Evolutionary conservation across 2,329 filamentous ascomycete genomes (phyloP), one percentile per base, ranked within the genome.

Genomic region (Fusarium miscanthi): DNA sequence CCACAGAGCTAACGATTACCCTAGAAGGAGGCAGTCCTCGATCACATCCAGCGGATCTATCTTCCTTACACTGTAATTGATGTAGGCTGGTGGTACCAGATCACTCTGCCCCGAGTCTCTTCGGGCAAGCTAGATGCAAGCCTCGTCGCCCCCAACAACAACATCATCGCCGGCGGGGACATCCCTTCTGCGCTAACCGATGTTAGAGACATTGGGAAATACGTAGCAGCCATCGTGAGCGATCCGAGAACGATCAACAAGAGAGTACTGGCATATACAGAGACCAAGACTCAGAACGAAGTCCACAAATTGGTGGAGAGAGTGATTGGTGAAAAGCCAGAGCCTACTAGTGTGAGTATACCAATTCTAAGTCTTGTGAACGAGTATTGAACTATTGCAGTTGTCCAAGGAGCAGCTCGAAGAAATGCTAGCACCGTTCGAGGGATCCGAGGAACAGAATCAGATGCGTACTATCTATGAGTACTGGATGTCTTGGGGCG

Each of bases 1-100:
- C 19, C 5, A 9, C 38, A 48, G 9, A 11, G n/a, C 46, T 67
- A 33, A 59, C 11, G 31, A 5, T 2, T 0, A 8, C 16, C 12
- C 1, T 19, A 78, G 74, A 89, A 89, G 80, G 85, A 89, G 68
- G 79, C 82, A 9, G 80, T 89, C 4, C 82, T 86, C 63, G 82
- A 87, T 63, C 83, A 86, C 58, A 81, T 89, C 58, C 84, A 85
- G 72, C 78, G 81, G 42, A 73, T 86, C 1, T 77, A 80, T 42
- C 81, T 90, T 0, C 86, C 87, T 0, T 90, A 86, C 78, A 90
- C 88, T 3, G 45, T 66, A 3, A 63, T 68, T 9, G 38, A 63
- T 13, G 40, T 68, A 8, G 65, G 63, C 1, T 66, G 62, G 62
- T 66, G 64, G 64, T 60, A 60, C n/a, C 62, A 66, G 8, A 27